These are phyloP conservation scores for Neoboletus brunneissimus DNA, from an alignment of 768 basidiomycete genomes.

Conservation along the genomic window DNA sequence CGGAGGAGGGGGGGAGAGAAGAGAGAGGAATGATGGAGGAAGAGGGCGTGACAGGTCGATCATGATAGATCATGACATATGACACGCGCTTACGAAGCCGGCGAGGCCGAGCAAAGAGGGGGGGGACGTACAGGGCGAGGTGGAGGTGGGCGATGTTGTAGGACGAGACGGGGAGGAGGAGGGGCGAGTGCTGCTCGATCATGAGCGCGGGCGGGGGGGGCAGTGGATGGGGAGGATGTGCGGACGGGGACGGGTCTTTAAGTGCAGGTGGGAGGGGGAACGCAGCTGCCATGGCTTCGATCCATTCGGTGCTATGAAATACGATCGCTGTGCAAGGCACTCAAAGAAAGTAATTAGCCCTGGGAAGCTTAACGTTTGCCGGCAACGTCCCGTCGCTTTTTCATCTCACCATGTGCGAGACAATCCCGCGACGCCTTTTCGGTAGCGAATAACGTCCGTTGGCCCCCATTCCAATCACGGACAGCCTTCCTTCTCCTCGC, in stretches of 20 bases:
- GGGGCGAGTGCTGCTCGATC: conserved; percentile 52
- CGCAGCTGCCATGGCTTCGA: background rate
- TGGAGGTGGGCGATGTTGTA: conserved; percentile 67
- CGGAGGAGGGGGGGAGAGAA: background rate
- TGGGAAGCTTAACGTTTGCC: conserved; percentile 37
- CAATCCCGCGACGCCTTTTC: conserved; percentile 32
- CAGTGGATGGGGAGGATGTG: background rate
- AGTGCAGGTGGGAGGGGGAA: conserved; percentile 9
- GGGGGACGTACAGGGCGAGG: conserved; percentile 50
- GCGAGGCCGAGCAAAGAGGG: background rate
- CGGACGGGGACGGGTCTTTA: conserved; percentile 20
- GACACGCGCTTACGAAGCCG: conserved; percentile 24
- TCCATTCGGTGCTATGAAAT: conserved; percentile 25
- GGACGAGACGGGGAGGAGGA: conserved; percentile 43
- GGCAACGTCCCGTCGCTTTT: conserved; percentile 28
- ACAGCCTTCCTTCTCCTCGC: background rate
- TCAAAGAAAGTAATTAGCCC: conserved; percentile 29
- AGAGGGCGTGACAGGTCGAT: conserved; percentile 26
- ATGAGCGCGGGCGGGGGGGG: conserved; percentile 36
- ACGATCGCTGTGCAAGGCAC: conserved; percentile 37
- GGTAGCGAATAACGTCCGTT: conserved; percentile 37
- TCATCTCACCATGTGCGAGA: conserved; percentile 30
- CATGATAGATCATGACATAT: conserved; percentile 32
- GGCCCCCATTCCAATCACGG: background rate
- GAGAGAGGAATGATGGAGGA: conserved; percentile 9